These are phyloP conservation scores for Tulasnella sp. DNA, from an alignment of 768 basidiomycete species.

Conservation along the genomic window DNA sequence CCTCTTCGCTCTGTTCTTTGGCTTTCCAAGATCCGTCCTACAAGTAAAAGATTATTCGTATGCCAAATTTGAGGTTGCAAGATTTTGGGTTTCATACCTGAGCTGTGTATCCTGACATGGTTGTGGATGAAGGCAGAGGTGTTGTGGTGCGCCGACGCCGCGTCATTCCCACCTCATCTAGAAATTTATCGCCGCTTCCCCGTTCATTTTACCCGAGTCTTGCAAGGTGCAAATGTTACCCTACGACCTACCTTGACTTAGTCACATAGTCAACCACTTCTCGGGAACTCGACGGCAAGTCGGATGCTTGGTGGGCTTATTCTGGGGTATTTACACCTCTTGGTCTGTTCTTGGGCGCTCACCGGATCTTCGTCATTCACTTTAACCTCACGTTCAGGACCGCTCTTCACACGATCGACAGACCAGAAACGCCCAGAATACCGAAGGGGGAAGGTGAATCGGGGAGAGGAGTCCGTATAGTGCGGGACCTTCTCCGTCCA, in stretches of 20 bases:
- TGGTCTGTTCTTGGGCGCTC: too few species aligned
- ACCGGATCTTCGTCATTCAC: too few species aligned
- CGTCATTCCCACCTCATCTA: background rate
- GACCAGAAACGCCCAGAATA: background rate
- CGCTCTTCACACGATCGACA: too few species aligned
- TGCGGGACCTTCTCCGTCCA: background rate
- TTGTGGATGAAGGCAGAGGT: background rate
- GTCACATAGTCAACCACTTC: too few species aligned
- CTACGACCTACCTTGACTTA: background rate
- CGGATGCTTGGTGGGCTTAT: too few species aligned
- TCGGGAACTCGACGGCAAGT: too few species aligned
- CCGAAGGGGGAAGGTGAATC: background rate
- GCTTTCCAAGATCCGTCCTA: conserved; percentile 25
- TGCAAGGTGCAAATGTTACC: background rate
- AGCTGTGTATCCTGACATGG: background rate
- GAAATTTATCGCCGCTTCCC: too few species aligned
- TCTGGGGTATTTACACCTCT: too few species aligned
- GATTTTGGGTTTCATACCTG: background rate
- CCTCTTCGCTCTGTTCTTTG: conserved; percentile 26
- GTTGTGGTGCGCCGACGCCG: background rate
- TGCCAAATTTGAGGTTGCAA: background rate
- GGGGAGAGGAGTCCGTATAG: background rate
- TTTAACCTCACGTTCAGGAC: too few species aligned
- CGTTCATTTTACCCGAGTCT: too few species aligned
- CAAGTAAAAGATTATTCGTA: background rate